Evolutionary conservation across 495 filamentous ascomycete species (phyloP), one percentile per base, ranked within the genome.

Genomic region (Aspergillus affinis): DNA sequence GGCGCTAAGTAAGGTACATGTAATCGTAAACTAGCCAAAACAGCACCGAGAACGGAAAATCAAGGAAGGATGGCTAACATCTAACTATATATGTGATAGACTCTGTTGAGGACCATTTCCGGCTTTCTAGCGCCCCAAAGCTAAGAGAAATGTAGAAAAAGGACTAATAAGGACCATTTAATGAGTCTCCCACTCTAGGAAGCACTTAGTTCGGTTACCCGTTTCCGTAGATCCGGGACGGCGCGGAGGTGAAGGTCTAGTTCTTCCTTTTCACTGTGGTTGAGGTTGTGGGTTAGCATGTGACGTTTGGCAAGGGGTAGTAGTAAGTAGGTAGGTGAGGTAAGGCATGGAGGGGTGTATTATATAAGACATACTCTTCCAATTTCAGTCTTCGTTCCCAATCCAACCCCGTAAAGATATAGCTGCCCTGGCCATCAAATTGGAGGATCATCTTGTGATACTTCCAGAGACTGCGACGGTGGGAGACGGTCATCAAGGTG

Each of bases 401-500:
- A 75, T 98, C 94, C 30, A 98, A 74, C 51, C 86, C 85, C 2
- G 92, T 94, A 72, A 97, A 98, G 17, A 97, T 84, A 69, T 90
- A 97, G 18, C 89, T 77, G 0, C 95, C 94, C 69, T 96, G 89
- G 1, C 94, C 95, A 71, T 98, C 94, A 70, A 98, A 98, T 72
- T 98, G 94, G 68, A 98, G 73, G 57, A 98, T 97, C 70, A 86
- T 88, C 61, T 82, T 87, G 73, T 98, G 94, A 69, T 98, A 97
- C 72, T 93, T 91, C 94, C 94, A 98, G 64, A 98, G 72, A 78
- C 91, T 96, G 23, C 92, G 76, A 0, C 94, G 78, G 73, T 98
- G 94, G 57, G 85, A 90, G 3, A 98, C 94, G 0, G 94, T 98
- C 90, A 98, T 97, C 47, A 98, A 77, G 3, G 94, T 98, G 65